Evolutionary conservation across 345 rosid genomes (phyloP), one percentile per base, ranked within the genome.

Genomic region (Eucalyptus regnans): DNA sequence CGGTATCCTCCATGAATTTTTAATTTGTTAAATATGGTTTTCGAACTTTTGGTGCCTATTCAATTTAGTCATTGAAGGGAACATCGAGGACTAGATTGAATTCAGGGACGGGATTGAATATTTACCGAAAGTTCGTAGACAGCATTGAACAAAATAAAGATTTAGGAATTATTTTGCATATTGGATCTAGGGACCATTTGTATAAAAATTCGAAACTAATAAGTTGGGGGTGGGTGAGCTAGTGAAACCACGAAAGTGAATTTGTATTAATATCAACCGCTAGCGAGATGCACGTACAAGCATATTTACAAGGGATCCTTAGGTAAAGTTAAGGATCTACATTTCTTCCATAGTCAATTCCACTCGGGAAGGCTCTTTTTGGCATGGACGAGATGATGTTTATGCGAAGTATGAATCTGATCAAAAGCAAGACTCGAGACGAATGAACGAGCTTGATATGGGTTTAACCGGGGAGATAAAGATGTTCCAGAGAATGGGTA

Each of bases 251-350:
- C 10, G 64, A 27, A 58, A 25, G n/a, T 10, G 1, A 58, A 58
- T 25, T 58, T 5, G 80, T 9, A 68, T 17, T 33, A 2, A 68
- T 33, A 18, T 17, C 23, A 68, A 68, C 0, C 7, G 12, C 2
- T 9, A 18, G 80, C 13, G 1, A 66, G 79, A 33, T 11, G 23
- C 23, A 5, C 6, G 43, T 0, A 33, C 0, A 33, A 68, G 44
- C 44, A 68, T 68, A 68, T 16, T 33, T 68, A 9, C 17, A 17
- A 31, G 22, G 80, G 80, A 68, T 68, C 43, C 23, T 17, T 68
- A 9, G 44, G 18, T 68, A 68, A 17, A 7, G 33, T n/a, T 14
- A n/a, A 64, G 41, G 79, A 66, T 66, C 6, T 66, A 43, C 17
- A 37, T 66, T 66, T 31, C 79, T 66, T 37, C 37, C 27, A 33